A percentile compares a stretch with the other conserved stretches of the same genome.
Conservation (phyloP, 371 early-diverging fungal species). For the Mortierella sp. region DNA sequence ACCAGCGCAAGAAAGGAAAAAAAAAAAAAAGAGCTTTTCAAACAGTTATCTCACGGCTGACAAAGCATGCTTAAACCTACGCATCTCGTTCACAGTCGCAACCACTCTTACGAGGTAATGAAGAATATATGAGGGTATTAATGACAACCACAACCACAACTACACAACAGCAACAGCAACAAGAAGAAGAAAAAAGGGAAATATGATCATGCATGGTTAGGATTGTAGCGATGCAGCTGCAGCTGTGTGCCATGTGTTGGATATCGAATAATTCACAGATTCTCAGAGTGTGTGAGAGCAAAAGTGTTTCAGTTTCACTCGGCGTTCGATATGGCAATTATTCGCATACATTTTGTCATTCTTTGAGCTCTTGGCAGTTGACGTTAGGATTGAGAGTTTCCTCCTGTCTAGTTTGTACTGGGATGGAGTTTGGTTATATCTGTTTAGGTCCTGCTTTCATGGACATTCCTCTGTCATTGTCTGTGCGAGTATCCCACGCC, state of each 20-base stretch:
- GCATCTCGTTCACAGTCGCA: slow-evolving; percentile 25
- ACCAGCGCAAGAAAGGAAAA: background rate
- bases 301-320: background rate
- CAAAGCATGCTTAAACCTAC: slow-evolving; percentile 38
- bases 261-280: slow-evolving; percentile 4
- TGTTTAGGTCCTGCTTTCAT: background rate
- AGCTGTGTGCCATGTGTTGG: background rate
- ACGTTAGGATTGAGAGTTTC: background rate
- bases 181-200: background rate
- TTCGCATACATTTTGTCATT: background rate
- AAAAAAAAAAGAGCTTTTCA: slow-evolving; percentile 3
- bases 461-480: slow-evolving; percentile 3
- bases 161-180: background rate
- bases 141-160: background rate
- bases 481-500: background rate
- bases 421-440: background rate
- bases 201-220: slow-evolving; percentile 3
- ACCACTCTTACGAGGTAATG: slow-evolving; percentile 34
- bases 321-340: background rate
- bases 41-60: slow-evolving; percentile 15
- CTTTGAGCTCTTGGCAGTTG: slow-evolving; percentile 1
- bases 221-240: slow-evolving; percentile 1
- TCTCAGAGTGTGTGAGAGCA: background rate
- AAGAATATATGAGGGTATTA: background rate
- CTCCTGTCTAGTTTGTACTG: background rate